These are phyloP conservation scores for Dactylellina sp. DNA, from an alignment of 2,329 filamentous ascomycete species.

Conservation along the genomic window DNA sequence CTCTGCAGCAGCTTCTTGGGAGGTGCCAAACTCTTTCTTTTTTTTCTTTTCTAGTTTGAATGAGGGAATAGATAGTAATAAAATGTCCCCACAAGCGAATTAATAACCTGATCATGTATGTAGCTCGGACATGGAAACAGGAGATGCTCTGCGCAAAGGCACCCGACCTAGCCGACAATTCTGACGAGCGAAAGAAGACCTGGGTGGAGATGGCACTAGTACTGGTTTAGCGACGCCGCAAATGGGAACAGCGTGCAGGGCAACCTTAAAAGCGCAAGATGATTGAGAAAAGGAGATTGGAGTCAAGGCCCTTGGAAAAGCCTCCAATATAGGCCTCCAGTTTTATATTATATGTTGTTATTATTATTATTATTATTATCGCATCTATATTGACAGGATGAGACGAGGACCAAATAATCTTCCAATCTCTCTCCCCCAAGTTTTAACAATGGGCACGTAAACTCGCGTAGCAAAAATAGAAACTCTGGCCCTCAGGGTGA, in stretches of 20 bases:
- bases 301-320: neutral
- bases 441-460: slow-evolving; percentile 6
- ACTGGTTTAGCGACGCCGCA: slow-evolving; percentile 48
- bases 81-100: too few species aligned
- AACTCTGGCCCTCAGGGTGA: slow-evolving; percentile 27
- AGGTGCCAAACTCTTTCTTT: too few species aligned
- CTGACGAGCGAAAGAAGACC: neutral
- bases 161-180: slow-evolving; percentile 14
- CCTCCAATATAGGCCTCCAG: neutral
- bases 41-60: neutral
- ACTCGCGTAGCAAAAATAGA: slow-evolving; percentile 57
- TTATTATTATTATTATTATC: slow-evolving; percentile 32
- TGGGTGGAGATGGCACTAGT: slow-evolving; percentile 35
- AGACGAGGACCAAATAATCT: slow-evolving; percentile 18
- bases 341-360: too few species aligned
- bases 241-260: slow-evolving; percentile 45
- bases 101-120: too few species aligned
- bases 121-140: neutral
- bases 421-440: slow-evolving; percentile 6
- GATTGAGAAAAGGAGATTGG: slow-evolving; percentile 15
- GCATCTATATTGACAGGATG: slow-evolving; percentile 25
- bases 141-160: slow-evolving; percentile 2
- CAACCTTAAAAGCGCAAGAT: slow-evolving; percentile 16
- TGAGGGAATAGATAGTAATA: too few species aligned
- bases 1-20: neutral